These are phyloP conservation scores for Mortierella sp. DNA, from an alignment of 371 early-diverging fungal species.

Conservation along the genomic window DNA sequence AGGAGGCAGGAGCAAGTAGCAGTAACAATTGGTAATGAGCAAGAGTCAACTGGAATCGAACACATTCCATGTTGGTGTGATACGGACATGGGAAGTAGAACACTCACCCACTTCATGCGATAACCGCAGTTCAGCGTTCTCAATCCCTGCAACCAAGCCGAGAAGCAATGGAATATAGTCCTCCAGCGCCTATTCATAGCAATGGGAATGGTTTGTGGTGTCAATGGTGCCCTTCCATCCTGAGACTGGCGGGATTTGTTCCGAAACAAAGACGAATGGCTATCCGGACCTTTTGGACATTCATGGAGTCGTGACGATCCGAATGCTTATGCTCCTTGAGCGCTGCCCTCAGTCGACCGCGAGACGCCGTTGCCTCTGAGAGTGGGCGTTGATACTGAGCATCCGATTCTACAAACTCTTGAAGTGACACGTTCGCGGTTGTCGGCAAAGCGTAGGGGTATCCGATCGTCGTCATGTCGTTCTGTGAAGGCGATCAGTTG, in stretches of 20 bases:
- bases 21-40: no score
- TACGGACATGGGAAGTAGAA: conserved; percentile 1
- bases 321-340: conserved; percentile 68
- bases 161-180: conserved; percentile 72
- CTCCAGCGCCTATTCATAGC: conserved; percentile 61
- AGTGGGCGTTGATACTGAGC: conserved; percentile 59
- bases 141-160: conserved; percentile 64
- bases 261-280: no score
- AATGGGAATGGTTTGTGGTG: no score
- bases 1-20: no score
- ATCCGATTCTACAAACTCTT: conserved; percentile 61
- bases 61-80: no score
- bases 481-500: background rate
- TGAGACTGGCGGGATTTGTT: no score
- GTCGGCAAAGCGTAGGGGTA: conserved; percentile 71
- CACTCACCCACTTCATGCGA: conserved; percentile 47
- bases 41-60: no score
- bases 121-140: conserved; percentile 58
- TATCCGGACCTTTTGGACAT: conserved; percentile 61
- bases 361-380: conserved; percentile 71
- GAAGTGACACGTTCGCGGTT: conserved; percentile 68
- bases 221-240: no score
- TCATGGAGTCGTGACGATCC: conserved; percentile 60
- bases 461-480: conserved; percentile 58
- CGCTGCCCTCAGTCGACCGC: conserved; percentile 65